phyloP scores from a whole-genome alignment of 2,329 filamentous ascomycete species.

The Alternaria consortialis region DNA sequence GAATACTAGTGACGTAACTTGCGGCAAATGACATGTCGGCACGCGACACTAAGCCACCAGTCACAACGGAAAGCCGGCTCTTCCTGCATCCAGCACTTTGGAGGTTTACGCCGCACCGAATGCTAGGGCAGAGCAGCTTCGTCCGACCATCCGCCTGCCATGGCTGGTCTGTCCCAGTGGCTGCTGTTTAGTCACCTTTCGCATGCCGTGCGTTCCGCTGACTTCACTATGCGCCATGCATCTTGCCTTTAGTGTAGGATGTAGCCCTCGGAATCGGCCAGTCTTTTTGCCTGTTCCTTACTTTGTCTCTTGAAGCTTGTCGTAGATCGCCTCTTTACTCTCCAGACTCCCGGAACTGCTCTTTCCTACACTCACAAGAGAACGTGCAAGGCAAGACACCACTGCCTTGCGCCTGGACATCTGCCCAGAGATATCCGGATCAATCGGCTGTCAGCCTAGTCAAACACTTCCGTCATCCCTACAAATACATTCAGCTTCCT shows the following conservation, averaged over 20 bases:
- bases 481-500: conserved; percentile 1
- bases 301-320: not conserved
- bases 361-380: not conserved
- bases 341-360: not conserved
- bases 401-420: conserved; percentile 3
- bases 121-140: conserved; percentile 8
- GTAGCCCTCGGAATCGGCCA: not conserved
- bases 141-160: conserved; percentile 11
- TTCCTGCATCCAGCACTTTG: conserved; percentile 2
- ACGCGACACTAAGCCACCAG: conserved; percentile 6
- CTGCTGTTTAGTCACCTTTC: conserved; percentile 5
- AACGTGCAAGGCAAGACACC: not conserved
- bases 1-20: conserved; percentile 13
- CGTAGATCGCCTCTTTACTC: not conserved
- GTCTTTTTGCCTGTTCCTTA: conserved; percentile 1
- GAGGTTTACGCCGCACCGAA: conserved; percentile 3
- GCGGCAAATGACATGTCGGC: conserved; percentile 5
- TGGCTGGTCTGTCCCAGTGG: not conserved
- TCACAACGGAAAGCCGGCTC: conserved; percentile 19
- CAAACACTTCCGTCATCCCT: not conserved
- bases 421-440: not conserved
- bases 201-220: conserved; percentile 19
- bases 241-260: conserved; percentile 1
- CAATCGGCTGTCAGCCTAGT: not conserved
- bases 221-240: conserved; percentile 13